phyloP scores from a whole-genome alignment of 2,329 filamentous ascomycete genomes.

The Tolypocladium sp. region DNA sequence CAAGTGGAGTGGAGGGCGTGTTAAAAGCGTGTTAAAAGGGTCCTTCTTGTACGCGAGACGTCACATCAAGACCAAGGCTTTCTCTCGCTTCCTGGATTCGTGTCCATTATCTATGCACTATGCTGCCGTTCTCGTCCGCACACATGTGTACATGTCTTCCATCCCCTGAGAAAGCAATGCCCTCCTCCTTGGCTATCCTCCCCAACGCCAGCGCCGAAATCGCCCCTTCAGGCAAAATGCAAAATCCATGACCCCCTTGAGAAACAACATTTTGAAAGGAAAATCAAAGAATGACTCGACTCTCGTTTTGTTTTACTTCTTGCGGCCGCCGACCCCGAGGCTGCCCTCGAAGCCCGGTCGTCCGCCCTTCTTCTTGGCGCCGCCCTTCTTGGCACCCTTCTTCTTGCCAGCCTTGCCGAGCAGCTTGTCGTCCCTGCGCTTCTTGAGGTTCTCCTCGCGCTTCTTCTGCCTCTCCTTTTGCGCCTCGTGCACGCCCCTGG shows the following conservation, averaged over 20 bases:
- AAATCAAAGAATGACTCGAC: not conserved
- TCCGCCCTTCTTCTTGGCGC: conserved; percentile 34
- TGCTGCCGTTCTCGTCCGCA: too few relatives aligned
- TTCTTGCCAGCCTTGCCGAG: conserved; percentile 50
- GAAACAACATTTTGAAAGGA: conserved; percentile 1
- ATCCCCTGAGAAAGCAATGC: not conserved
- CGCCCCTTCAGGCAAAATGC: not conserved
- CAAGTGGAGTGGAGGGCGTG: not conserved
- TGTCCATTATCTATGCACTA: not conserved
- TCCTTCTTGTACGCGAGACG: not conserved
- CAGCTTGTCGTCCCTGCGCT: conserved; percentile 65
- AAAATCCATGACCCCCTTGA: not conserved
- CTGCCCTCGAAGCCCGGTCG: conserved; percentile 61
- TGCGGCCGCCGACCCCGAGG: conserved; percentile 48
- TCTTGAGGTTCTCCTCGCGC: conserved; percentile 67
- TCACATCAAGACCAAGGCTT: not conserved
- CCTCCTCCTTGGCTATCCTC: not conserved
- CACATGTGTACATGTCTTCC: not conserved
- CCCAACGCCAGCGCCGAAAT: conserved; percentile 4
- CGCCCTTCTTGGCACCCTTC: conserved; percentile 31
- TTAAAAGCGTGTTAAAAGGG: not conserved
- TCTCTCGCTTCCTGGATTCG: not conserved
- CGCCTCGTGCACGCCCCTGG: conserved; percentile 63
- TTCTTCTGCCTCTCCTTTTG: conserved; percentile 76
- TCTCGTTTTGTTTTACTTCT: conserved; percentile 25